These are phyloP conservation scores for Fusarium denticulatum DNA, from an alignment of 2,329 filamentous ascomycete genomes.

Conservation along the genomic window DNA sequence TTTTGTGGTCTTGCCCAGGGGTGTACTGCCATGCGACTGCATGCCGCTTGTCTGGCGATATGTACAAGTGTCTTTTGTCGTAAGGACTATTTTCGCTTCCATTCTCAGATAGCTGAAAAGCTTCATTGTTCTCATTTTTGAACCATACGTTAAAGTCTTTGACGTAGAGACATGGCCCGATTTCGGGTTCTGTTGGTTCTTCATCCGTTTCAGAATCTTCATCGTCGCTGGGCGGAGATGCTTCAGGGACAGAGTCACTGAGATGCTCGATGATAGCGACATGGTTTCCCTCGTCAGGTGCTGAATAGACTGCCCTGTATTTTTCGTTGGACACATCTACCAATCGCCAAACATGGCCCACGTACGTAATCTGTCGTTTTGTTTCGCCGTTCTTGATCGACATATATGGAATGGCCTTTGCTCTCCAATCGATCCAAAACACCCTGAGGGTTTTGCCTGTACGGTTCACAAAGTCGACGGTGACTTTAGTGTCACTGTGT, in stretches of 20 bases:
- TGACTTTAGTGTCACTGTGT: constrained; percentile 2
- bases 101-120: constrained; percentile 28
- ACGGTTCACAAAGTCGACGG: constrained; percentile 40
- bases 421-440: constrained; percentile 41
- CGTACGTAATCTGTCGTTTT: constrained; percentile 29
- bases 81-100: constrained; percentile 31
- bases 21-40: constrained; percentile 41
- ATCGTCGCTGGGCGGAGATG: not conserved
- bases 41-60: constrained; percentile 23
- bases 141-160: constrained; percentile 23
- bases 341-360: constrained; percentile 37
- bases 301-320: constrained; percentile 19
- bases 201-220: not conserved
- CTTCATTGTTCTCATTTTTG: not conserved
- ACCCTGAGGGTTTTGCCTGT: constrained; percentile 28
- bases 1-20: constrained; percentile 23
- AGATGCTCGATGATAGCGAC: constrained; percentile 22
- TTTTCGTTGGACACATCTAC: constrained; percentile 19
- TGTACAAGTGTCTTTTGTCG: constrained; percentile 27
- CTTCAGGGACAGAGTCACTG: not conserved
- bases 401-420: constrained; percentile 26
- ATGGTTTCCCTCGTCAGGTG: constrained; percentile 20
- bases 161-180: not conserved
- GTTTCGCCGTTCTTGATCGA: constrained; percentile 18
- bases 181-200: not conserved